A percentile compares a stretch with the other conserved stretches of the same genome.
phyloP scores from a whole-genome alignment of 306 rosid species.

The Prosopis cineraria region DNA sequence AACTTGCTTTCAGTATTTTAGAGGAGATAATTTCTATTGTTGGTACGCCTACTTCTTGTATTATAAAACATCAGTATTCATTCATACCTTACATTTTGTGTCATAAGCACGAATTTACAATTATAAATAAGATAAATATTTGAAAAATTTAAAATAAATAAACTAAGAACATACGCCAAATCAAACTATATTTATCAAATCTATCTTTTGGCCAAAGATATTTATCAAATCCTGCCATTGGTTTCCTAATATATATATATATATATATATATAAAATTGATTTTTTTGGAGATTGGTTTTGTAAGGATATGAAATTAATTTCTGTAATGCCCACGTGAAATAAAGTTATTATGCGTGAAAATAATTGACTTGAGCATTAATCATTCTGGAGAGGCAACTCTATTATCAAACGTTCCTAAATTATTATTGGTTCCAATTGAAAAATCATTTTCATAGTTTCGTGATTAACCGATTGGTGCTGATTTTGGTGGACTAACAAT shows the following conservation, averaged over 20 bases:
- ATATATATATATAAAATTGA: too few species aligned
- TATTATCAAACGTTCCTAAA: not conserved
- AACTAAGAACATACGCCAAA: not conserved
- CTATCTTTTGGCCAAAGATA: too few species aligned
- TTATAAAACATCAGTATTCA: too few species aligned
- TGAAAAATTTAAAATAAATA: not conserved
- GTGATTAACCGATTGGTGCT: not conserved
- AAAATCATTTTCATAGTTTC: not conserved
- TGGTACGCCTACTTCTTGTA: too few species aligned
- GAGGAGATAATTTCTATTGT: too few species aligned
- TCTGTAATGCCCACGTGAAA: not conserved
- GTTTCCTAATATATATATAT: too few species aligned
- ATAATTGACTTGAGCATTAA: not conserved
- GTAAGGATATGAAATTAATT: not conserved
- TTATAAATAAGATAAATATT: not conserved
- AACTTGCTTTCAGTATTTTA: too few species aligned
- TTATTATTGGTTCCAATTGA: not conserved
- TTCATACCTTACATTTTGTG: too few species aligned
- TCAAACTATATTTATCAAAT: too few species aligned
- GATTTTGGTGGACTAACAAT: not conserved
- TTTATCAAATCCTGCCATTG: not conserved
- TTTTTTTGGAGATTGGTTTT: too few species aligned
- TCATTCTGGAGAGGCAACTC: not conserved
- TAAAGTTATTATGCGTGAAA: not conserved
- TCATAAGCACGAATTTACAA: too few species aligned